Percentiles rank a stretch among this genome's conserved stretches.
These are phyloP conservation scores for Linum tenue DNA, from an alignment of 345 rosid species.

Conservation along the genomic window DNA sequence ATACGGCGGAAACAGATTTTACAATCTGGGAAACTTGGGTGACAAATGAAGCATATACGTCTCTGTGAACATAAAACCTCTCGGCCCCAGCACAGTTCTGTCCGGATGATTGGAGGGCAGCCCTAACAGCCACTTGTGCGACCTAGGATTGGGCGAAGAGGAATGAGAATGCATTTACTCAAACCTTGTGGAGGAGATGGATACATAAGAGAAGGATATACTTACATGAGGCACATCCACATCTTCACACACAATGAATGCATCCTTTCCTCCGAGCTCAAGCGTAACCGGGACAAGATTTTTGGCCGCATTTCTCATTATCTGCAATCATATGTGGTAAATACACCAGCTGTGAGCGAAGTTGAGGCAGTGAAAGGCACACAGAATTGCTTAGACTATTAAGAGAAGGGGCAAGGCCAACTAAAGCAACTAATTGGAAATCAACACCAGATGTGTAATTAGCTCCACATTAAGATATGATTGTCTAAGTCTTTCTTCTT, in stretches of 20 bases:
- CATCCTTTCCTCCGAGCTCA: conserved; percentile 99
- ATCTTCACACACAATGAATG: conserved; percentile 88
- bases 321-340: conserved; percentile 41
- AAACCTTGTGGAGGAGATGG: conserved; percentile 7
- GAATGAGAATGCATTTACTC: conserved; percentile 3
- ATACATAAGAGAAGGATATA: conserved; percentile 23
- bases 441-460: background rate
- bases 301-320: conserved; percentile 83
- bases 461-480: background rate
- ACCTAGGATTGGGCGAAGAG: conserved; percentile 38
- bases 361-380: background rate
- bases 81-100: conserved; percentile 99
- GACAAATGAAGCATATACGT: conserved; percentile 67
- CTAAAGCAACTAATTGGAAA: background rate
- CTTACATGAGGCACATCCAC: conserved; percentile 57
- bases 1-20: conserved; percentile 88
- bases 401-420: background rate
- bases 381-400: background rate
- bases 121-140: conserved; percentile 94
- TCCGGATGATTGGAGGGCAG: conserved; percentile 88
- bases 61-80: conserved; percentile 87
- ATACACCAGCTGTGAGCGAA: conserved; percentile 10
- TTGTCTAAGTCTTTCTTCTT: background rate
- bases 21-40: conserved; percentile 66
- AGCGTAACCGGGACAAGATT: conserved; percentile 79